Evolutionary conservation across 257 asterid genomes (phyloP).

Genomic region (Echium plantagineum): DNA sequence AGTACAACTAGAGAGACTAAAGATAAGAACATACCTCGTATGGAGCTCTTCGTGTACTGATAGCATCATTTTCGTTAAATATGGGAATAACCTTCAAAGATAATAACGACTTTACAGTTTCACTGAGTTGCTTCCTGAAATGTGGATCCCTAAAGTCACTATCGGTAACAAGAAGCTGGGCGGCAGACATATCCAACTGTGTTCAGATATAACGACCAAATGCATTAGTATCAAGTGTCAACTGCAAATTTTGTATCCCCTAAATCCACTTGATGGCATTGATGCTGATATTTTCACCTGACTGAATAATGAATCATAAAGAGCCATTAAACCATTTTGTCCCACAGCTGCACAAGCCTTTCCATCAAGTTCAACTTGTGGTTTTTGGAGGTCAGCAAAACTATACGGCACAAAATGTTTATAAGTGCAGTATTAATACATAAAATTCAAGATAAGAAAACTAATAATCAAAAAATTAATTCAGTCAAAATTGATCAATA

Average conservation of each 20-base stretch:
- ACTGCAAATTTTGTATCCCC: background rate
- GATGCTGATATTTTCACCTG: constrained; percentile 32
- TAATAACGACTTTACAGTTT: constrained; percentile 51
- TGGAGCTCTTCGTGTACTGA: constrained; percentile 74
- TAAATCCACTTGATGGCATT: background rate
- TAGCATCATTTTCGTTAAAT: constrained; percentile 77
- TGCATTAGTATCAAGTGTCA: background rate
- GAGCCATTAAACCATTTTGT: constrained; percentile 96
- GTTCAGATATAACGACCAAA: background rate
- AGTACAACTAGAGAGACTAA: background rate
- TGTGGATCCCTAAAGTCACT: constrained; percentile 59
- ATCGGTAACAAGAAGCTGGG: constrained; percentile 81
- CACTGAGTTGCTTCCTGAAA: constrained; percentile 57
- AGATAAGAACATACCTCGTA: constrained; percentile 45
- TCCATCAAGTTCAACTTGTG: constrained; percentile 94
- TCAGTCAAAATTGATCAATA: background rate
- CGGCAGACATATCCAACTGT: constrained; percentile 72
- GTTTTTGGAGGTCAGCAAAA: constrained; percentile 97
- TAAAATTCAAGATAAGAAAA: background rate
- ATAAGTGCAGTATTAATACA: background rate
- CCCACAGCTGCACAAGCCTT: constrained; percentile 99
- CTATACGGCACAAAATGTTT: constrained; percentile 23
- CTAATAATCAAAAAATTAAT: background rate
- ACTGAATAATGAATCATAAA: constrained; percentile 84
- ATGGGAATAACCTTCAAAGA: constrained; percentile 60